A percentile compares a stretch with the other conserved stretches of the same genome.
phyloP scores from a whole-genome alignment of 2,329 filamentous ascomycete species.

The Ambrosiella beaveri region DNA sequence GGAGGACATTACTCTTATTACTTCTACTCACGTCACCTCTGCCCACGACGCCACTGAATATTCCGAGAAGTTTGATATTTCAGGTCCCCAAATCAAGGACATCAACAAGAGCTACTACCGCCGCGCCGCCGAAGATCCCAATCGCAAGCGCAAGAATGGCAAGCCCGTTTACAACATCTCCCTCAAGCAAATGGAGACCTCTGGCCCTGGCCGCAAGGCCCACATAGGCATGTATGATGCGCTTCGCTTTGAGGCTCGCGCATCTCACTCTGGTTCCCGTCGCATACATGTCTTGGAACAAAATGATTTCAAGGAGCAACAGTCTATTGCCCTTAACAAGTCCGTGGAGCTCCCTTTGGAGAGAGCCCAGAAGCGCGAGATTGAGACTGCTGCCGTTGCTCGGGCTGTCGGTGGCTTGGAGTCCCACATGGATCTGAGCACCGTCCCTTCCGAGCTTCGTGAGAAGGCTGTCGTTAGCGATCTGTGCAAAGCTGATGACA shows the following conservation, averaged over 20 bases:
- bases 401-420: background rate
- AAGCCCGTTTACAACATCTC: constrained; percentile 1
- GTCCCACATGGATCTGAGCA: background rate
- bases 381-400: background rate
- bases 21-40: background rate
- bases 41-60: background rate
- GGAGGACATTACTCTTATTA: too few species aligned
- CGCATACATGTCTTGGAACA: background rate
- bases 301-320: background rate
- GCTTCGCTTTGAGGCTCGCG: too few species aligned
- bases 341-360: constrained; percentile 5
- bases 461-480: background rate
- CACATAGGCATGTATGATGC: too few species aligned
- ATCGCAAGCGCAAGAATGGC: constrained; percentile 7
- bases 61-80: background rate
- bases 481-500: constrained; percentile 1
- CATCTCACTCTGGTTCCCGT: background rate
- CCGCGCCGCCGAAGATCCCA: constrained; percentile 2
- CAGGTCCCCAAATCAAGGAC: constrained; percentile 2
- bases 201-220: background rate
- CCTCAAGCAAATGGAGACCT: background rate
- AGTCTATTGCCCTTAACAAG: constrained; percentile 1
- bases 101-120: constrained; percentile 1
- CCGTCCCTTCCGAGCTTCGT: background rate
- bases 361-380: background rate